Percentiles rank a stretch among this genome's conserved stretches.
Evolutionary conservation across 306 rosid species (phyloP).

Genomic region (Canavalia gladiata): DNA sequence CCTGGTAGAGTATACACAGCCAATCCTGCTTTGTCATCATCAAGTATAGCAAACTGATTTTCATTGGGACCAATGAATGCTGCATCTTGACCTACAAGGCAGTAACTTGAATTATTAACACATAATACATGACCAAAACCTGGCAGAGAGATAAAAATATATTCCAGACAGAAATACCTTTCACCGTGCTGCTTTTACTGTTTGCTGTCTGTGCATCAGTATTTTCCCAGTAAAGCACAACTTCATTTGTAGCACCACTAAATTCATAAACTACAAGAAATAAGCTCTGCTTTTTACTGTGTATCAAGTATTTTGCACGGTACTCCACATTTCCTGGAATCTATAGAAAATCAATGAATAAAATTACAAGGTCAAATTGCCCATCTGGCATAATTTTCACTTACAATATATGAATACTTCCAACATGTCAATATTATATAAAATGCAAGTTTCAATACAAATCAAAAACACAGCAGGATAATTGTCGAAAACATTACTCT

Average conservation of each 20-base stretch:
- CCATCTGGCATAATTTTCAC: constrained; percentile 11
- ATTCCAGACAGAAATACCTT: constrained; percentile 65
- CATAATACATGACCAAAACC: constrained; percentile 32
- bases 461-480: constrained; percentile 42
- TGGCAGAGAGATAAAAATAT: constrained; percentile 27
- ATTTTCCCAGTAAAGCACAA: constrained; percentile 86
- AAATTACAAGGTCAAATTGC: constrained; percentile 38
- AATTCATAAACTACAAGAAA: constrained; percentile 90
- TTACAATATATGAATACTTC: constrained; percentile 13
- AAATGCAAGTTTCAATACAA: constrained; percentile 27
- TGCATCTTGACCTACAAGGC: constrained; percentile 81
- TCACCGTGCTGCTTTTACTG: constrained; percentile 78
- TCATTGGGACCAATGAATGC: constrained; percentile 94
- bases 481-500: constrained; percentile 38
- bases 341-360: constrained; percentile 54
- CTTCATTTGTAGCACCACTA: constrained; percentile 83
- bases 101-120: constrained; percentile 39
- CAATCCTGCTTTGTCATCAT: constrained; percentile 90
- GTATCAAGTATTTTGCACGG: constrained; percentile 75
- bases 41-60: constrained; percentile 91
- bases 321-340: constrained; percentile 90
- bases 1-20: constrained; percentile 81
- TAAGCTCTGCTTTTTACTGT: constrained; percentile 78
- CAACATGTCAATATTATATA: constrained; percentile 31
- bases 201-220: constrained; percentile 63